Percentiles rank a stretch among this genome's conserved stretches.
These are phyloP conservation scores for Pleurotus citrinopileatus DNA, from an alignment of 768 basidiomycete species.

Conservation along the genomic window DNA sequence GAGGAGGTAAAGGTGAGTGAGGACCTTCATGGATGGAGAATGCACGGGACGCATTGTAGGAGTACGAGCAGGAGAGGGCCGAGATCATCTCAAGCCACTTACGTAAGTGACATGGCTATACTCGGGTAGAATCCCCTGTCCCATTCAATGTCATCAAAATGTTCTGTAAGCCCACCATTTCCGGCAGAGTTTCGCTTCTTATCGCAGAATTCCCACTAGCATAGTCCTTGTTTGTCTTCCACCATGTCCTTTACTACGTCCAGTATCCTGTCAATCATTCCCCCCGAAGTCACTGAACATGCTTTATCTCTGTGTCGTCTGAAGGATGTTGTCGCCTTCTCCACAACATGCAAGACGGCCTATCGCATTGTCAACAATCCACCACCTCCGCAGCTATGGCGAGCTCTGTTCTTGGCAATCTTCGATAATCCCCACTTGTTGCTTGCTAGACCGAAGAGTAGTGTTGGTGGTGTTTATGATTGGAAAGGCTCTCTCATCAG, in stretches of 20 bases:
- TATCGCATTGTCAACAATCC: conserved; percentile 45
- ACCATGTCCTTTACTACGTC: conserved; percentile 11
- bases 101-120: too few species aligned
- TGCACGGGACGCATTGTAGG: background rate
- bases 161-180: too few species aligned
- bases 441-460: background rate
- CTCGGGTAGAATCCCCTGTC: background rate
- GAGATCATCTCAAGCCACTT: background rate
- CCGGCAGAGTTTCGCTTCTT: conserved; percentile 17
- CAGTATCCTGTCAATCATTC: conserved; percentile 33
- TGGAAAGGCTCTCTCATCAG: conserved; percentile 36
- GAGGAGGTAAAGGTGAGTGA: conserved; percentile 23
- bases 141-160: background rate
- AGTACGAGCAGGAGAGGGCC: background rate
- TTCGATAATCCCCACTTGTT: conserved; percentile 65
- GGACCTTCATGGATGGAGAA: background rate
- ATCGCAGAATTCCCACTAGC: conserved; percentile 7
- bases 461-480: conserved; percentile 12
- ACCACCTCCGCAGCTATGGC: conserved; percentile 65
- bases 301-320: conserved; percentile 55
- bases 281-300: conserved; percentile 58
- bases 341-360: conserved; percentile 50
- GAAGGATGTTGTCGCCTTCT: conserved; percentile 56
- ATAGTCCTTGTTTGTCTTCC: conserved; percentile 6
- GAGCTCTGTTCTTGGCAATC: conserved; percentile 55